Evolutionary conservation across 2,329 filamentous ascomycete species (phyloP).

Genomic region (Penicillium concentricum): DNA sequence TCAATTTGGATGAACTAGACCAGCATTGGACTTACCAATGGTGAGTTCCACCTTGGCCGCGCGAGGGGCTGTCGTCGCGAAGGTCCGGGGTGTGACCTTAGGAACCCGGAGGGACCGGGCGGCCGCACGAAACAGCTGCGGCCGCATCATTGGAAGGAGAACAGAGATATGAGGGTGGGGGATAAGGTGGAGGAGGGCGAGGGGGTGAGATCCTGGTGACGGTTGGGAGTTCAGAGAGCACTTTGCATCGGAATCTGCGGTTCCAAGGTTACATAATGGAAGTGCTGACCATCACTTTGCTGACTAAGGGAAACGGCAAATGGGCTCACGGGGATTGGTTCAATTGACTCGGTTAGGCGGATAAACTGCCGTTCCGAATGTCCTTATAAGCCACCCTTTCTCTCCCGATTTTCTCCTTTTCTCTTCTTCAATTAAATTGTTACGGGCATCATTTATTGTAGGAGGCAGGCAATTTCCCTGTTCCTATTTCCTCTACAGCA

Average conservation of each 20-base stretch:
- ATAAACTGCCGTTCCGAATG: constrained; percentile 29
- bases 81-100: constrained; percentile 65
- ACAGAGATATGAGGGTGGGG: constrained; percentile 14
- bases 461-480: constrained; percentile 49
- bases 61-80: constrained; percentile 75
- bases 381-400: constrained; percentile 19
- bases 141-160: constrained; percentile 56
- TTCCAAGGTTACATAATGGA: constrained; percentile 32
- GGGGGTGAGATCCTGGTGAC: constrained; percentile 11
- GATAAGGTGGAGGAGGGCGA: constrained; percentile 17
- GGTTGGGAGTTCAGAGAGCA: constrained; percentile 27
- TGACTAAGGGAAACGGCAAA: constrained; percentile 34
- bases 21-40: constrained; percentile 63
- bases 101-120: constrained; percentile 55
- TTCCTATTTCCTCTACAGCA: constrained; percentile 62
- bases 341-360: constrained; percentile 40
- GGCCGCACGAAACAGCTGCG: constrained; percentile 63
- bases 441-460: constrained; percentile 65
- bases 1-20: constrained; percentile 59
- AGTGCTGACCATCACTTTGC: constrained; percentile 26
- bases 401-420: constrained; percentile 28
- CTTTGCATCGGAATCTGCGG: constrained; percentile 35
- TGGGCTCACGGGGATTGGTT: constrained; percentile 40
- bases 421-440: constrained; percentile 52
- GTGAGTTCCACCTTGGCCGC: constrained; percentile 95